These are phyloP conservation scores for Mucor sp. DNA, from an alignment of 371 early-diverging fungal genomes.

Conservation along the genomic window DNA sequence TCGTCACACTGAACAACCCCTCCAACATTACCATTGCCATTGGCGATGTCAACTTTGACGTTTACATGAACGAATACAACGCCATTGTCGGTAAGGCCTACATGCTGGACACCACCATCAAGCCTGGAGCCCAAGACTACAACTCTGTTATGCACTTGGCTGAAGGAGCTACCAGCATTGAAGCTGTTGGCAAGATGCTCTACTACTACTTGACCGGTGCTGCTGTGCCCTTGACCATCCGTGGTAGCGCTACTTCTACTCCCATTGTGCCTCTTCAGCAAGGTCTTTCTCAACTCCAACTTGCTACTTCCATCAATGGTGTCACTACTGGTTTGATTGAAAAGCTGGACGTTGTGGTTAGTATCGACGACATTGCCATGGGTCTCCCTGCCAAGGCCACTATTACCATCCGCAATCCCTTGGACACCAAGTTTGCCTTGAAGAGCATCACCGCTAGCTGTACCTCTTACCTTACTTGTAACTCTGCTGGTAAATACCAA, in stretches of 20 bases:
- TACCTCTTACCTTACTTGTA: background rate
- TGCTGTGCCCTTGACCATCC: constrained; percentile 45
- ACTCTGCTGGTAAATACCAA: background rate
- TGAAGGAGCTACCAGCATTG: constrained; percentile 23
- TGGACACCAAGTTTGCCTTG: constrained; percentile 42
- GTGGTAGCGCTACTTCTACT: constrained; percentile 43
- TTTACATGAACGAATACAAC: constrained; percentile 37
- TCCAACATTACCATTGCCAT: constrained; percentile 56
- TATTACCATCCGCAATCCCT: constrained; percentile 49
- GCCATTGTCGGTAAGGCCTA: constrained; percentile 40
- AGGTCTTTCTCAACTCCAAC: constrained; percentile 42
- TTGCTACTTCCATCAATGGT: constrained; percentile 47
- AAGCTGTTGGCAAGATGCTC: constrained; percentile 32
- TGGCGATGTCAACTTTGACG: constrained; percentile 52
- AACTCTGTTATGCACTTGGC: constrained; percentile 38
- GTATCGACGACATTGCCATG: background rate
- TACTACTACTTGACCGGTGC: constrained; percentile 42
- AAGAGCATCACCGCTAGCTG: constrained; percentile 31
- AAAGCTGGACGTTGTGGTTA: constrained; percentile 15
- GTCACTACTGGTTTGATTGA: constrained; percentile 31
- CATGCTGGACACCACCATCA: constrained; percentile 40
- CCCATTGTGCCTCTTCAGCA: constrained; percentile 41
- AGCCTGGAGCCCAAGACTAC: constrained; percentile 53
- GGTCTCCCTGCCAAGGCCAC: constrained; percentile 20
- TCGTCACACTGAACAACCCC: constrained; percentile 49